These are phyloP conservation scores for Pleurotus tuber-regium DNA, from an alignment of 768 basidiomycete species.

Conservation along the genomic window DNA sequence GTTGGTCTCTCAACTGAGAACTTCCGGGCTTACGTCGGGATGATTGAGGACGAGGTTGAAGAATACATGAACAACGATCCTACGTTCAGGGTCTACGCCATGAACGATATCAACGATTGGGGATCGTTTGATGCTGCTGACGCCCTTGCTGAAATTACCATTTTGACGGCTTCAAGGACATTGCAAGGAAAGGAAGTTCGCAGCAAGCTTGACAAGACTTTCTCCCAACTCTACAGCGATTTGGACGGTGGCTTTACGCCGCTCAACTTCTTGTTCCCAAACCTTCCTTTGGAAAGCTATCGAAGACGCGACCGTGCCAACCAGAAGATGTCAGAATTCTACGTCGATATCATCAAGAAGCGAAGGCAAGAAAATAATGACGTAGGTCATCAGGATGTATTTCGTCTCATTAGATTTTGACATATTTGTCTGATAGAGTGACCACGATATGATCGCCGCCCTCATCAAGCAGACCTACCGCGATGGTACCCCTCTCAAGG, in stretches of 20 bases:
- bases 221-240: conserved; percentile 82
- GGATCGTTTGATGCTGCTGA: conserved; percentile 72
- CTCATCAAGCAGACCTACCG: conserved; percentile 84
- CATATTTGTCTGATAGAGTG: conserved; percentile 53
- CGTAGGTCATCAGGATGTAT: conserved; percentile 33
- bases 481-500: conserved; percentile 69
- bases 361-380: conserved; percentile 52
- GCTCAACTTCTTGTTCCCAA: conserved; percentile 93
- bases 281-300: conserved; percentile 89
- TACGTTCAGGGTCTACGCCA: conserved; percentile 59
- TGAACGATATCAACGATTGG: conserved; percentile 73
- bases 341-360: conserved; percentile 79
- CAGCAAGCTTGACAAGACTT: conserved; percentile 70
- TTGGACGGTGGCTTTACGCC: conserved; percentile 97
- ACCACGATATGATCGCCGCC: conserved; percentile 91
- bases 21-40: conserved; percentile 78
- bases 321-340: conserved; percentile 91
- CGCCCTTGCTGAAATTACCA: conserved; percentile 84
- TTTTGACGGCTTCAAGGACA: conserved; percentile 90
- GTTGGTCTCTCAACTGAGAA: conserved; percentile 92
- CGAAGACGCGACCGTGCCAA: conserved; percentile 87
- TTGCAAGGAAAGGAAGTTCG: conserved; percentile 94
- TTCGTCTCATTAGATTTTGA: too few species aligned
- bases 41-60: conserved; percentile 76
- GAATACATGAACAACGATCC: conserved; percentile 68